phyloP scores from a whole-genome alignment of 495 filamentous ascomycete species.

The Neurospora sublineolata region DNA sequence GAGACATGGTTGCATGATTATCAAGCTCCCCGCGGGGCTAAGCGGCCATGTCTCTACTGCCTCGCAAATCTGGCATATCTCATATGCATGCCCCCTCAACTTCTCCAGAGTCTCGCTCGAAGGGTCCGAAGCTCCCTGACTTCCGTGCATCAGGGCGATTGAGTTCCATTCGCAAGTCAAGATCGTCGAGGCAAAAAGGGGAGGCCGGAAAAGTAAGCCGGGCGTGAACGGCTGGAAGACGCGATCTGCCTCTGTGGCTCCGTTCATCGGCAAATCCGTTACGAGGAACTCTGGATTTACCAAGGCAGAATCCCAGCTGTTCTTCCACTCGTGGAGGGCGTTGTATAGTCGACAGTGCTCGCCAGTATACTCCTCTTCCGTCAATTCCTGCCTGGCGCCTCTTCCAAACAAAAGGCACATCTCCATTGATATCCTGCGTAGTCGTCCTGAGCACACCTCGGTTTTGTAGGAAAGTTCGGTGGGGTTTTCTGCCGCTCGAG shows the following conservation, averaged over 20 bases:
- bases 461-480: constrained; percentile 52
- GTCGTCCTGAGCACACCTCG: constrained; percentile 49
- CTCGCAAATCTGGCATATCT: constrained; percentile 67
- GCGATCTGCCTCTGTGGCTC: constrained; percentile 44
- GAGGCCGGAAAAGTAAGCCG: constrained; percentile 52
- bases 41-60: constrained; percentile 61
- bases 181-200: constrained; percentile 60
- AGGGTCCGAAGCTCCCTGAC: constrained; percentile 49
- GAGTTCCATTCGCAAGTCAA: constrained; percentile 67
- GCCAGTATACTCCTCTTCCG: constrained; percentile 49
- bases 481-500: constrained; percentile 48
- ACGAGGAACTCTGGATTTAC: constrained; percentile 47
- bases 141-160: constrained; percentile 68
- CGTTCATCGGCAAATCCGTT: constrained; percentile 41
- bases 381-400: constrained; percentile 49
- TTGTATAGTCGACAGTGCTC: constrained; percentile 48
- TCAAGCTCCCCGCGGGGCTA: constrained; percentile 53
- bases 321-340: constrained; percentile 44
- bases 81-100: constrained; percentile 49
- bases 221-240: constrained; percentile 63
- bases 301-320: constrained; percentile 46
- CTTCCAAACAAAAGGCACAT: constrained; percentile 70
- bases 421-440: constrained; percentile 67
- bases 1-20: constrained; percentile 65
- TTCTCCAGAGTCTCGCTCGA: constrained; percentile 40